These are phyloP conservation scores for Angomonas ambiguus DNA, from an alignment of 208 protist genomes.

Conservation along the genomic window DNA sequence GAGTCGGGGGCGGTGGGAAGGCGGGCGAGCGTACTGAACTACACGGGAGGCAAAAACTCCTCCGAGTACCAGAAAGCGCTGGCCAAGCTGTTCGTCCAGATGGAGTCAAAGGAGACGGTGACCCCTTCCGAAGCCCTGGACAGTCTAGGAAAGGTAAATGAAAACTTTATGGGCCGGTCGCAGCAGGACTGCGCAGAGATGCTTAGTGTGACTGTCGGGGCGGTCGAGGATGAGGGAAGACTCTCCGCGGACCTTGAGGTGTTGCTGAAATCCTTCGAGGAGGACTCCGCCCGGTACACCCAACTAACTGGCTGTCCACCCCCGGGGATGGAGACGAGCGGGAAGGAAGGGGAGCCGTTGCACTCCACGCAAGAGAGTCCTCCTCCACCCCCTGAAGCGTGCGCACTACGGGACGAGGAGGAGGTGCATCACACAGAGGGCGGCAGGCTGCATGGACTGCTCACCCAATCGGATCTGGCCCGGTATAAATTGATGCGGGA, in stretches of 20 bases:
- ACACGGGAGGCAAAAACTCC: constrained; percentile 28
- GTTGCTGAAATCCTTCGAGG: constrained; percentile 45
- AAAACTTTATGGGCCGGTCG: constrained; percentile 68
- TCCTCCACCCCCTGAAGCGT: not conserved
- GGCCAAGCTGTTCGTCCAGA: constrained; percentile 23
- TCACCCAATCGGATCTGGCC: not conserved
- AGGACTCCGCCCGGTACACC: constrained; percentile 9
- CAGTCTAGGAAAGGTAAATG: constrained; percentile 48
- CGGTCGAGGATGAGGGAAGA: constrained; percentile 69
- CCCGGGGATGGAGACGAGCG: not conserved
- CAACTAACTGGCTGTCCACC: not conserved
- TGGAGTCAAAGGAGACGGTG: constrained; percentile 53
- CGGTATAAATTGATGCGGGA: constrained; percentile 49
- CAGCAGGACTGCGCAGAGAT: constrained; percentile 91
- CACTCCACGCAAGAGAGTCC: not conserved
- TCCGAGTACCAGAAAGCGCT: constrained; percentile 47
- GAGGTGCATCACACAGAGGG: not conserved
- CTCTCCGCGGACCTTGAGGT: constrained; percentile 41
- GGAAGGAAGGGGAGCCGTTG: not conserved
- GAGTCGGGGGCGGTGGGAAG: not conserved
- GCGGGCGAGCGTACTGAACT: not conserved
- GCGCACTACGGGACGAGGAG: not conserved
- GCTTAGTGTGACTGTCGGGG: constrained; percentile 57
- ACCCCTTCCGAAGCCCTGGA: constrained; percentile 50
- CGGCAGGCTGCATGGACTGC: not conserved